These are phyloP conservation scores for Leccinellum albellum DNA, from an alignment of 768 basidiomycete species.

Conservation along the genomic window DNA sequence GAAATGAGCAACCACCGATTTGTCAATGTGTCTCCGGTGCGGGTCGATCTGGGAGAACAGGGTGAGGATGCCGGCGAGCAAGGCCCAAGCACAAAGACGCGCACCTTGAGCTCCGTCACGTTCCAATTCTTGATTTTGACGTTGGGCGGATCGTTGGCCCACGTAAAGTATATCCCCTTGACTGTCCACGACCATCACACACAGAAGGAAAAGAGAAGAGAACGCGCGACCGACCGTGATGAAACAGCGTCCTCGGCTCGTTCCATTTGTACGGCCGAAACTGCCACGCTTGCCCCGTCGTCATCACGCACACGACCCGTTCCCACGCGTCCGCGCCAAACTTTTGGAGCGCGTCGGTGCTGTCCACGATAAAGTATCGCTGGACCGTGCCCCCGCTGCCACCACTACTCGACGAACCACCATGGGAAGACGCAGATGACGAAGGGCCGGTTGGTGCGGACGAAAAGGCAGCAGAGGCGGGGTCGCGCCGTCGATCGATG, in stretches of 20 bases:
- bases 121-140: conserved; percentile 94
- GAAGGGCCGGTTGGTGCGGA: conserved; percentile 7
- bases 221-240: conserved; percentile 63
- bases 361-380: conserved; percentile 86
- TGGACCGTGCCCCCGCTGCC: conserved; percentile 33
- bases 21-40: conserved; percentile 86
- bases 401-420: conserved; percentile 13
- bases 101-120: conserved; percentile 87
- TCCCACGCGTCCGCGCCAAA: conserved; percentile 95
- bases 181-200: conserved; percentile 44
- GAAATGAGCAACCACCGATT: conserved; percentile 91
- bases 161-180: conserved; percentile 93
- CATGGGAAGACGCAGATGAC: conserved; percentile 12
- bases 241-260: conserved; percentile 88
- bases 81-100: background rate
- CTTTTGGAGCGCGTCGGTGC: conserved; percentile 87
- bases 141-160: conserved; percentile 89
- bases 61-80: background rate
- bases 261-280: conserved; percentile 97
- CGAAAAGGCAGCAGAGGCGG: conserved; percentile 19
- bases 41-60: conserved; percentile 70
- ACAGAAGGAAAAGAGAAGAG: background rate
- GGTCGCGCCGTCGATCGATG: conserved; percentile 81
- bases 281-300: conserved; percentile 98
- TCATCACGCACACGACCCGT: conserved; percentile 95